Evolutionary conservation across 2,329 filamentous ascomycete genomes (phyloP).

Genomic region (Clarireedia homoeocarpa): DNA sequence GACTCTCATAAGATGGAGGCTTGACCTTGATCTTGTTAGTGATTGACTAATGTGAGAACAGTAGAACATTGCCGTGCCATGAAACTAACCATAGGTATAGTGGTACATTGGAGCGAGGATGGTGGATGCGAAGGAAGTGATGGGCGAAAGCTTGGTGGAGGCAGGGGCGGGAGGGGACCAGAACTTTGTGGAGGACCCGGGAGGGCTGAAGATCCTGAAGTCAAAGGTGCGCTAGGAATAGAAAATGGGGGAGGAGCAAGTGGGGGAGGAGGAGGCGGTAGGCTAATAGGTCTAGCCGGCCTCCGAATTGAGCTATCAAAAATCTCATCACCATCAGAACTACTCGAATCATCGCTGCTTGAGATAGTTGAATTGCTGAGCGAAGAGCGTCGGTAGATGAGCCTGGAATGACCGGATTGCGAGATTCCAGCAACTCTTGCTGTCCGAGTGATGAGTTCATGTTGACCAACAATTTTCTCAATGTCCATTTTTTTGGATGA

Average conservation of each 20-base stretch:
- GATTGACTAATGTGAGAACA: not conserved
- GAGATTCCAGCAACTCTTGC: slow-evolving; percentile 15
- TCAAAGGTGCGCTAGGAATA: too few relatives aligned
- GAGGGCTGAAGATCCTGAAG: too few relatives aligned
- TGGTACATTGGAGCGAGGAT: too few relatives aligned
- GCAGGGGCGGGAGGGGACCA: too few relatives aligned
- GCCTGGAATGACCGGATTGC: not conserved
- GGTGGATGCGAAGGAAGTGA: too few relatives aligned
- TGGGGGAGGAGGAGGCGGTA: not conserved
- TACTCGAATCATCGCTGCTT: slow-evolving; percentile 5
- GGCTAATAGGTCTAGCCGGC: not conserved
- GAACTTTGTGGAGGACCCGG: too few relatives aligned
- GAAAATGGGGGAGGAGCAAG: not conserved
- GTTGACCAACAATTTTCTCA: slow-evolving; percentile 16
- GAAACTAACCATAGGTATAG: too few relatives aligned
- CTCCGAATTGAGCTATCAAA: slow-evolving; percentile 1
- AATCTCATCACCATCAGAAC: slow-evolving; percentile 8
- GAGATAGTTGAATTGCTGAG: slow-evolving; percentile 9
- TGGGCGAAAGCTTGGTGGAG: too few relatives aligned
- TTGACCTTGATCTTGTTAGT: slow-evolving; percentile 1
- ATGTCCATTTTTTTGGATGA: slow-evolving; percentile 18
- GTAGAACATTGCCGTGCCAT: not conserved
- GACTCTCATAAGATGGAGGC: slow-evolving; percentile 10
- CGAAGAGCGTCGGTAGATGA: not conserved
- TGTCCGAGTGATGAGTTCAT: slow-evolving; percentile 19